Evolutionary conservation across 75 land plant species (phyloP).

Genomic region (Ceratopteris richardii): DNA sequence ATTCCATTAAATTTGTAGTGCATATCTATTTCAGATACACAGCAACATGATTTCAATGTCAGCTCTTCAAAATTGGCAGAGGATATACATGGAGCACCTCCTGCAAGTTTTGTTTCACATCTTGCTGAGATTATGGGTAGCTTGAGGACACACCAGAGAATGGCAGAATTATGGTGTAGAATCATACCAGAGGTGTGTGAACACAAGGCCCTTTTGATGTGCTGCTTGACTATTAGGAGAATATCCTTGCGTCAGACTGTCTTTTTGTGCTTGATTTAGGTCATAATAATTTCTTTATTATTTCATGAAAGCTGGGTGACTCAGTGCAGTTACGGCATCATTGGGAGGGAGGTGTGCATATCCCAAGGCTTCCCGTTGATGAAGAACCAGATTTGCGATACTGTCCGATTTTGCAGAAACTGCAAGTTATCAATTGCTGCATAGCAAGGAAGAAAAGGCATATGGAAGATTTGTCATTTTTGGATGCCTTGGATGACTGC

Average conservation of each 20-base stretch:
- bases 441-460: slow-evolving; percentile 73
- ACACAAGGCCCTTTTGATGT: too few species aligned
- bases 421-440: slow-evolving; percentile 90
- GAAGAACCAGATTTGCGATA: slow-evolving; percentile 69
- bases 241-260: too few species aligned
- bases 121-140: slow-evolving; percentile 70
- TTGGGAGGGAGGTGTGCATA: slow-evolving; percentile 67
- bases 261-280: too few species aligned
- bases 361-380: slow-evolving; percentile 73
- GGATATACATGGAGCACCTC: slow-evolving; percentile 85
- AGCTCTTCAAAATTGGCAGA: slow-evolving; percentile 20
- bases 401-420: slow-evolving; percentile 77
- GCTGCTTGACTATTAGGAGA: too few species aligned
- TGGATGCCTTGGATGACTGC: slow-evolving; percentile 36
- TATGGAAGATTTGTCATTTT: slow-evolving; percentile 33
- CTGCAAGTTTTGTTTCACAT: slow-evolving; percentile 63
- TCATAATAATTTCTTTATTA: too few species aligned
- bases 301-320: too few species aligned
- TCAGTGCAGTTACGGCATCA: slow-evolving; percentile 52
- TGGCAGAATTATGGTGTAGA: slow-evolving; percentile 69
- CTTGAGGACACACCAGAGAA: slow-evolving; percentile 50
- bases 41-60: neutral
- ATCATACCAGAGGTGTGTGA: slow-evolving; percentile 64
- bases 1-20: neutral
- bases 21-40: neutral